Evolutionary conservation across 305 asterid species (phyloP).

Genomic region (Caryopteris hybrid): DNA sequence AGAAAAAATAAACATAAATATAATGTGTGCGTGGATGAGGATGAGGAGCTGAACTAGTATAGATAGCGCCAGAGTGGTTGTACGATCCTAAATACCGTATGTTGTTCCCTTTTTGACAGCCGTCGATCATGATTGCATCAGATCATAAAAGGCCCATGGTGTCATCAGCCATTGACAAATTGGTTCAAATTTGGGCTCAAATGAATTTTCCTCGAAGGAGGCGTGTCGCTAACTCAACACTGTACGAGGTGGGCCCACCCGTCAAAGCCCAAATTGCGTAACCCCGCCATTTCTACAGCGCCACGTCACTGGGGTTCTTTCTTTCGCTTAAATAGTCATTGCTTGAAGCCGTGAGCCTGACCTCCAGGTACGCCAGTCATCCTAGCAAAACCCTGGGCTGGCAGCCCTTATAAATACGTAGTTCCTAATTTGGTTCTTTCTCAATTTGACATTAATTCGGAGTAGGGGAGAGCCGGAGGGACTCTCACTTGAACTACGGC

Average conservation of each 20-base stretch:
- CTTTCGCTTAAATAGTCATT: slow-evolving; percentile 8
- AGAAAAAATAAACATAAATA: too few species aligned
- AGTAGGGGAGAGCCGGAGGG: not conserved
- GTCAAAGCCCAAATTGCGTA: slow-evolving; percentile 6
- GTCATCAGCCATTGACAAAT: slow-evolving; percentile 3
- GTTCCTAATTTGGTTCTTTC: not conserved
- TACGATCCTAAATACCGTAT: too few species aligned
- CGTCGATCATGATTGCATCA: too few species aligned
- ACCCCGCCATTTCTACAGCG: slow-evolving; percentile 25
- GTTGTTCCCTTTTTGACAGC: too few species aligned
- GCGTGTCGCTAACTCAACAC: not conserved
- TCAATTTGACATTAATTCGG: not conserved
- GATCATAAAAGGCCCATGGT: not conserved
- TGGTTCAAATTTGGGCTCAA: not conserved
- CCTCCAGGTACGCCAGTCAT: not conserved
- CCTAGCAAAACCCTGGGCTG: slow-evolving; percentile 14
- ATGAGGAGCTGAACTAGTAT: too few species aligned
- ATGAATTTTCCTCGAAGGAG: slow-evolving; percentile 25
- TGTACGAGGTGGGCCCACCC: slow-evolving; percentile 15
- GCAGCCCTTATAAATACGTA: slow-evolving; percentile 14
- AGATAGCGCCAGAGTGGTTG: too few species aligned
- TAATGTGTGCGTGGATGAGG: too few species aligned
- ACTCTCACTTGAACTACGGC: not conserved
- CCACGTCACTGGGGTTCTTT: slow-evolving; percentile 23
- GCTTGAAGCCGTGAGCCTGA: not conserved